Conservation (phyloP, 106 monocot genomes). For the Dendrobium huoshanense region DNA sequence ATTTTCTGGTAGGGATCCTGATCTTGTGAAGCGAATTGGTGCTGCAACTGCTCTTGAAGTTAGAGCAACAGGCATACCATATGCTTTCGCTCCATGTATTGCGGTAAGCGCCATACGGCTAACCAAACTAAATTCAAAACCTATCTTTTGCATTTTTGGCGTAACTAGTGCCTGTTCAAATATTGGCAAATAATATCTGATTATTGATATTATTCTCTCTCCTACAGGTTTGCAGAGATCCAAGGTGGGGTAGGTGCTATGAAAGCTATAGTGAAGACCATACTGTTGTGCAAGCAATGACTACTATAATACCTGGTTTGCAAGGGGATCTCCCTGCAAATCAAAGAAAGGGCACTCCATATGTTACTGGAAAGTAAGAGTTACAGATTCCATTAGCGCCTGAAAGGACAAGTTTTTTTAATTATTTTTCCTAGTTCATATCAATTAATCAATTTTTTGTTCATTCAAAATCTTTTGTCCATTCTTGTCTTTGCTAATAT, state of each 20-base stretch:
- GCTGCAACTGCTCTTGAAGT: conserved; percentile 82
- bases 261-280: conserved; percentile 80
- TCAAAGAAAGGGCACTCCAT: conserved; percentile 37
- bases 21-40: conserved; percentile 65
- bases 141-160: not conserved
- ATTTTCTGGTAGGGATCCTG: conserved; percentile 40
- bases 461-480: not conserved
- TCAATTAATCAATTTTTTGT: not conserved
- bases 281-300: conserved; percentile 60
- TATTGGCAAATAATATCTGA: not conserved
- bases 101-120: conserved; percentile 30
- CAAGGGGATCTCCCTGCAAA: conserved; percentile 56
- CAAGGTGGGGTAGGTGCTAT: conserved; percentile 80
- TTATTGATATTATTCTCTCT: not conserved
- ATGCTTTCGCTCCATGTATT: conserved; percentile 72
- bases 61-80: conserved; percentile 72
- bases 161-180: not conserved
- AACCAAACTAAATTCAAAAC: not conserved
- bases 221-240: conserved; percentile 69
- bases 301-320: conserved; percentile 57
- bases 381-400: not conserved
- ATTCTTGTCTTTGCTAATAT: not conserved
- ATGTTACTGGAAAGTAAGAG: conserved; percentile 59
- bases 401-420: not conserved
- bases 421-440: not conserved